Base-by-base conservation (phyloP, 257 asterid species). In the Rauvolfia tetraphylla region DNA sequence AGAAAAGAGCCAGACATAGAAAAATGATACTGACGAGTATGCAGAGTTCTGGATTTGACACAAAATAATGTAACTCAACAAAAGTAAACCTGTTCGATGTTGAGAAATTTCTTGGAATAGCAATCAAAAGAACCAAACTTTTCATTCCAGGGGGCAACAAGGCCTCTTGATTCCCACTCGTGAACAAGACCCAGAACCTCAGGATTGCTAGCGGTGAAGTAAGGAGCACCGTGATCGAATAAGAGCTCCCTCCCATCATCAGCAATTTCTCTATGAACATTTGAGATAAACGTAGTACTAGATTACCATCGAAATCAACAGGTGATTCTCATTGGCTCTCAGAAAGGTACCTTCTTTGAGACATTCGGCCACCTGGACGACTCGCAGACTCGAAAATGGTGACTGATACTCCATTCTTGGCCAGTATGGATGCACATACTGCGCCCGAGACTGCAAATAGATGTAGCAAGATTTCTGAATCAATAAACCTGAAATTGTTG, bases 301-400 rank as follows among this genome's bases (percentile, higher is more conserved):
- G n/a, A 51, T 36, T 54, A 38, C 39, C 39, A 72, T 53, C 34
- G 1, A 23, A 53, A 72, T 22, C 36, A 46, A 48, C 5, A 20
- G 62, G 13, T 6, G 22, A 59, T 3, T 18, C n/a, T 38, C 33
- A 39, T 22, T 49, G 29, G 33, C 33, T 38, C 51, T 38, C 31
- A 22, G 8, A 67, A 67, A 38, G 34, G 20, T 29, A 73, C 97
- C 98, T 91, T 83, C 98, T 89, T 71, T 89, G 97, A 71, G 97
- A 92, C 96, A 93, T 92, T 74, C 98, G 92, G 76, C 98, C 97
- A 75, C 98, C 98, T 46, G 98, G 94, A 62, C 97, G 97, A 82
- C 98, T 83, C 58, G 85, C 97, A 29, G 93, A 89, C 79, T 93
- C 98, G 77, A 93, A 90, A 76, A 93, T 36, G 72, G 98, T 88